Conservation (phyloP, 106 monocot species). For the Alisma plantagoaquatica region DNA sequence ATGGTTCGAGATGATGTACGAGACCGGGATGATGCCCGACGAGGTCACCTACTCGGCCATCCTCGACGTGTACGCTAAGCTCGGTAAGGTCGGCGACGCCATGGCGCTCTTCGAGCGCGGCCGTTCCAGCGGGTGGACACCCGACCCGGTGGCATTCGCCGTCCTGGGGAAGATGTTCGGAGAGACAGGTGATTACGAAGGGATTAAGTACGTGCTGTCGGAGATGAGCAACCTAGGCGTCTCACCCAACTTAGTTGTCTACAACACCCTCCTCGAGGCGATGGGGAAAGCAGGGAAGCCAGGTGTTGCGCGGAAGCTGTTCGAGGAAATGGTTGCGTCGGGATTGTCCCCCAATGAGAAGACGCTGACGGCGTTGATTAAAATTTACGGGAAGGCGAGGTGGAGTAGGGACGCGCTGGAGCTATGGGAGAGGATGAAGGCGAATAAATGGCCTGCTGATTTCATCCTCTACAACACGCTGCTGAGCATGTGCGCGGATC, state of each 20-base stretch:
- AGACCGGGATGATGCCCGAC: slow-evolving; percentile 64
- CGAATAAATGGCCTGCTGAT: slow-evolving; percentile 67
- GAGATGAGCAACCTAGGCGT: slow-evolving; percentile 54
- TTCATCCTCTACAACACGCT: slow-evolving; percentile 82
- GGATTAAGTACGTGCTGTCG: slow-evolving; percentile 57
- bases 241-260: slow-evolving; percentile 64
- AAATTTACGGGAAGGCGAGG: slow-evolving; percentile 81
- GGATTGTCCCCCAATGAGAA: slow-evolving; percentile 65
- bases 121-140: slow-evolving; percentile 62
- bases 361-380: slow-evolving; percentile 76
- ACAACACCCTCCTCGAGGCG: slow-evolving; percentile 77
- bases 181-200: slow-evolving; percentile 77
- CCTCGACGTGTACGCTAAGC: slow-evolving; percentile 68
- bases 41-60: slow-evolving; percentile 89
- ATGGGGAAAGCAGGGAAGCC: slow-evolving; percentile 71
- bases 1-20: slow-evolving; percentile 92
- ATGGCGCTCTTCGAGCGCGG: slow-evolving; percentile 57
- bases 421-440: slow-evolving; percentile 76
- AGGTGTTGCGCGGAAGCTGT: slow-evolving; percentile 59
- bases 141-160: slow-evolving; percentile 68
- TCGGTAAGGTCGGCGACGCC: slow-evolving; percentile 64
- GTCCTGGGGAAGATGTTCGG: slow-evolving; percentile 77
- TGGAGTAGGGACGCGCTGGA: slow-evolving; percentile 69
- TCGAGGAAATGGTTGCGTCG: slow-evolving; percentile 54
- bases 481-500: slow-evolving; percentile 83